Evolutionary conservation across 495 filamentous ascomycete genomes (phyloP), one percentile per base, ranked within the genome.

Genomic region (Penicillium ochrochloron): DNA sequence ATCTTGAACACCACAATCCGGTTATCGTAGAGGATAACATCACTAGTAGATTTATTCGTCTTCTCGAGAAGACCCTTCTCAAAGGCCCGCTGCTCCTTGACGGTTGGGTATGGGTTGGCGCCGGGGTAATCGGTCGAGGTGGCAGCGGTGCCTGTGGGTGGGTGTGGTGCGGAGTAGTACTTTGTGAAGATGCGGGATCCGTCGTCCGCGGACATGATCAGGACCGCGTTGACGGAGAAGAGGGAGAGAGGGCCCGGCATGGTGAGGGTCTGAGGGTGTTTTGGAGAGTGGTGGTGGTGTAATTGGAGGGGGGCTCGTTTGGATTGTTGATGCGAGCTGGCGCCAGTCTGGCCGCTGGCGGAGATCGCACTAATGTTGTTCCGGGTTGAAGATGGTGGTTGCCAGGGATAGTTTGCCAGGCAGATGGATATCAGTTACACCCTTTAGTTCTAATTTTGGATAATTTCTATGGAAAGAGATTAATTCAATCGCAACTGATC

Each of bases 21-120:
- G 79, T 92, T 92, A 77, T 98, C 95, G 80, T 96, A 98, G 54
- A 98, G 86, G 59, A 99, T 96, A 69, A 99, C 93, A 79, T 99
- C 95, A 59, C 89, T 91, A 27, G 87, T 91, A 71, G 94, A 92
- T 82, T 99, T 99, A 67, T 91, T 92, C 17, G 95, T 99, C 85
- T 99, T 99, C 64, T 95, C 92, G 50, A 97, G 80, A 27, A 99
- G 85, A 15, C 93, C 95, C 81, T 97, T 97, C 78, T 99, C 95
- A 74, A 99, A 99, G 7, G 90, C 85, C 70, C 92, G 95, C 77
- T 99, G 95, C 63, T 94, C 89, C 76, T 97, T 97, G 39, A 96
- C 75, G 42, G 91, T 92, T 23, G 93, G 88, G 80, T 97, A 98
- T 46, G 96, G 92, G 73, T 91, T 91, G 64, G 84, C 80, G 66